Evolutionary conservation across 306 rosid genomes (phyloP).

Genomic region (Casuarina equisetifolia): DNA sequence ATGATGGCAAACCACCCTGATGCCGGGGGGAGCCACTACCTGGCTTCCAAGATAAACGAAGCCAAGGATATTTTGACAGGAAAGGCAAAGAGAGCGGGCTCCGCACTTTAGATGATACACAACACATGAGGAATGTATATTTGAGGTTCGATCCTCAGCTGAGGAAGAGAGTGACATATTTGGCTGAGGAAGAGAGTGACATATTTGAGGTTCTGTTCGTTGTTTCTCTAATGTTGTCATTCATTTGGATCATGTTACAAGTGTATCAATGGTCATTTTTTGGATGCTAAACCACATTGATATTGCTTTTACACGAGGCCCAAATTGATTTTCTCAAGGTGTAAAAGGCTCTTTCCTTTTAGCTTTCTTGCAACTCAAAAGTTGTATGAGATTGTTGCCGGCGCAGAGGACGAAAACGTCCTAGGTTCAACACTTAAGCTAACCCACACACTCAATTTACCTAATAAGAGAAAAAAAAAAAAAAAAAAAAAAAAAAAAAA

Average conservation of each 20-base stretch:
- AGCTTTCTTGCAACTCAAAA: too few species aligned
- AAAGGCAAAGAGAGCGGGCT: constrained; percentile 8
- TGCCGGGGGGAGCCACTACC: constrained; percentile 44
- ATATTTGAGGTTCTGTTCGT: not conserved
- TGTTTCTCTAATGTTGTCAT: not conserved
- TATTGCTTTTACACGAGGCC: too few species aligned
- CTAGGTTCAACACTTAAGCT: too few species aligned
- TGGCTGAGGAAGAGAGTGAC: not conserved
- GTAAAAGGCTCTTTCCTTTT: too few species aligned
- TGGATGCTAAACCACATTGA: too few species aligned
- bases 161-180: not conserved
- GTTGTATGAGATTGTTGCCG: too few species aligned
- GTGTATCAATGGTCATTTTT: not conserved
- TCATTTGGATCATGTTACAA: not conserved
- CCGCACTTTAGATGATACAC: constrained; percentile 20
- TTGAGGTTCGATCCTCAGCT: not conserved
- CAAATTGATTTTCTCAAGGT: too few species aligned
- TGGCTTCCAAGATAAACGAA: constrained; percentile 41
- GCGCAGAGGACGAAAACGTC: too few species aligned
- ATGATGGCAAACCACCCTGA: constrained; percentile 46
- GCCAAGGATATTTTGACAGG: constrained; percentile 33
- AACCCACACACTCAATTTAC: too few species aligned
- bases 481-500: too few species aligned
- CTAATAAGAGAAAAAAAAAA: too few species aligned
- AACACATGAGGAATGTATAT: not conserved